Percentiles rank a stretch among this genome's conserved stretches.
Evolutionary conservation across 2,329 filamentous ascomycete genomes (phyloP).

Genomic region (Aspergillus versicolor): DNA sequence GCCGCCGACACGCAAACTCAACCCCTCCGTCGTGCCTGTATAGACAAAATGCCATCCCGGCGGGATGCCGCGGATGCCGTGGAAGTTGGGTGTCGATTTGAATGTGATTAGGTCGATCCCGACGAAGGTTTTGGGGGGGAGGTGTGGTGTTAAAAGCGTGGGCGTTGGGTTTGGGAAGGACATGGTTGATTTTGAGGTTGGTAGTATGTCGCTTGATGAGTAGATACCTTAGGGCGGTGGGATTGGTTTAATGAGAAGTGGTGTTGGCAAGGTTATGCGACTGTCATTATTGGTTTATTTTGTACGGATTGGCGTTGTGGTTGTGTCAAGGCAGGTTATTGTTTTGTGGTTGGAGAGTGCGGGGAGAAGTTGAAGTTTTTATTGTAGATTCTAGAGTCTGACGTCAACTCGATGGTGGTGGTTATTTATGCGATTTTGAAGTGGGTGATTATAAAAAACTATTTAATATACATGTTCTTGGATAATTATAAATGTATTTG

Average conservation of each 20-base stretch:
- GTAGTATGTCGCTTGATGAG: not conserved
- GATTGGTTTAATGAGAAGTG: not conserved
- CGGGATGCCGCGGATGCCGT: conserved; percentile 60
- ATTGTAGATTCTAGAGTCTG: not conserved
- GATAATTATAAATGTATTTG: not conserved
- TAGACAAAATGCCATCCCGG: conserved; percentile 63
- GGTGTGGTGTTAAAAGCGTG: conserved; percentile 44
- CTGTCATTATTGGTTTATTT: not conserved
- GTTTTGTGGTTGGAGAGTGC: not conserved
- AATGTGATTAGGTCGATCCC: conserved; percentile 60
- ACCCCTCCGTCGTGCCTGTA: conserved; percentile 56
- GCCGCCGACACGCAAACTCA: conserved; percentile 61
- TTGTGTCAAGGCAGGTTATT: not conserved
- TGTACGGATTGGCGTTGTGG: not conserved
- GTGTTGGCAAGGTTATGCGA: not conserved
- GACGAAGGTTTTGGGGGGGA: conserved; percentile 50
- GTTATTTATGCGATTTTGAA: not conserved
- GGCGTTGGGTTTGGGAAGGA: conserved; percentile 21
- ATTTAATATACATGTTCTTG: not conserved
- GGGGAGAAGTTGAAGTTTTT: not conserved
- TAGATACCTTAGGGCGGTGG: not conserved
- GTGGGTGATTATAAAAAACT: not conserved
- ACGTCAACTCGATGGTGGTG: not conserved
- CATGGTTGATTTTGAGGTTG: not conserved
- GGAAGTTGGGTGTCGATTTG: conserved; percentile 61